Evolutionary conservation across 2,329 filamentous ascomycete genomes (phyloP).

Genomic region (Sporothrix pallida): DNA sequence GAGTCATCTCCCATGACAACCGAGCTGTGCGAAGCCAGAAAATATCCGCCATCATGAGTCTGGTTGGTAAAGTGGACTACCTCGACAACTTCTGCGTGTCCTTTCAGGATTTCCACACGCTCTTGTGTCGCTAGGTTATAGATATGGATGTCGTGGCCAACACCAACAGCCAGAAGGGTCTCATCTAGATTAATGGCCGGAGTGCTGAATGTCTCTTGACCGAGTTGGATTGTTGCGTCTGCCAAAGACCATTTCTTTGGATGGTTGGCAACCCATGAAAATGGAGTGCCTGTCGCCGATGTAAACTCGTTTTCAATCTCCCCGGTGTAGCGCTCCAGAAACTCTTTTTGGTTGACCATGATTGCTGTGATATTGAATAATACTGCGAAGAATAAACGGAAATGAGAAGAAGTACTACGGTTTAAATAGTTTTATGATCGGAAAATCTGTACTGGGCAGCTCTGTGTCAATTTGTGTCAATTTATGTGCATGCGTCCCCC

Average conservation of each 20-base stretch:
- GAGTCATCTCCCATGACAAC: not conserved
- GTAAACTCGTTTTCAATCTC: not conserved
- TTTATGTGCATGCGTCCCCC: too few species aligned
- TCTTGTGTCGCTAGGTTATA: not conserved
- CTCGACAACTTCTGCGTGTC: not conserved
- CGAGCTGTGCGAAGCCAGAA: not conserved
- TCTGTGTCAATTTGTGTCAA: too few species aligned
- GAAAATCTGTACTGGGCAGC: too few species aligned
- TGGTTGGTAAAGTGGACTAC: not conserved
- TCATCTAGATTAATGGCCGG: not conserved
- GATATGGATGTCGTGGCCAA: not conserved
- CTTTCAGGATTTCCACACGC: not conserved
- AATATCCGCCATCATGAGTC: not conserved
- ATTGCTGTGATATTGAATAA: not conserved
- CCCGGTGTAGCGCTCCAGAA: not conserved
- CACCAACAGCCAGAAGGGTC: not conserved
- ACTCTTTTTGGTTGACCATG: constrained; percentile 12
- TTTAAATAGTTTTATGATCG: too few species aligned
- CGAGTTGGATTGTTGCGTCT: not conserved
- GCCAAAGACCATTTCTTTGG: not conserved
- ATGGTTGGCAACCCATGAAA: not conserved
- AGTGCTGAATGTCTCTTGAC: not conserved
- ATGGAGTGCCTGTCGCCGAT: not conserved
- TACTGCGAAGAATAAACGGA: too few species aligned
- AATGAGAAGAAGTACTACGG: too few species aligned